Conservation (phyloP, 495 filamentous ascomycete genomes). For the Chaetomium tenue region DNA sequence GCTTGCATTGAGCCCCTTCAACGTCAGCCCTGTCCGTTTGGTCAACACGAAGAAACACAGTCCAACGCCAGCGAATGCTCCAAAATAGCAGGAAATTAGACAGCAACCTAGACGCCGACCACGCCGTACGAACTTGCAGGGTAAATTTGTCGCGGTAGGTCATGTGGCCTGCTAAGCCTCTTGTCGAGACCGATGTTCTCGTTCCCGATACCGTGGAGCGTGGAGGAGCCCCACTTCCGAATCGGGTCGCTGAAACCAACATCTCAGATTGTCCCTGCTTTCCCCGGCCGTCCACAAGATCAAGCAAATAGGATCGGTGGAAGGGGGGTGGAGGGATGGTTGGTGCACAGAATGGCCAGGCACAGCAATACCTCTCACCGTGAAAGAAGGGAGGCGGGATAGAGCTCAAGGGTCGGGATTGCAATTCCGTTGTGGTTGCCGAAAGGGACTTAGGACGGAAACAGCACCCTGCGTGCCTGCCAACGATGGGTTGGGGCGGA, state of each 20-base stretch:
- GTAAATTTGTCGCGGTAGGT: conserved; percentile 11
- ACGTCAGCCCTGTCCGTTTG: conserved; percentile 16
- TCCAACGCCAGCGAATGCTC: not conserved
- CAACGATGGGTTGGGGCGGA: not conserved
- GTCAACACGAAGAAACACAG: not conserved
- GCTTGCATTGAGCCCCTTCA: conserved; percentile 9
- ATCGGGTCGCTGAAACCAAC: conserved; percentile 19
- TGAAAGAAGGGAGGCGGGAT: not conserved
- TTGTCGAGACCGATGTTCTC: not conserved
- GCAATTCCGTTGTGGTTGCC: not conserved
- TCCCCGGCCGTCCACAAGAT: conserved; percentile 15
- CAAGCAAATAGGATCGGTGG: not conserved
- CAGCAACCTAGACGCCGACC: not conserved
- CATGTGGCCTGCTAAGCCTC: conserved; percentile 25
- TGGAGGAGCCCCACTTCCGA: conserved; percentile 9
- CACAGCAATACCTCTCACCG: not conserved
- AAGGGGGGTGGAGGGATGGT: not conserved
- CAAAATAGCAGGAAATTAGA: conserved; percentile 17
- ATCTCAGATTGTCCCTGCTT: conserved; percentile 18
- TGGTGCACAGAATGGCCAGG: not conserved
- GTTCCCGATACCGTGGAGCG: not conserved
- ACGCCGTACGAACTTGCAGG: not conserved
- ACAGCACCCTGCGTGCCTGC: conserved; percentile 7
- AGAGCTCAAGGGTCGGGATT: not conserved
- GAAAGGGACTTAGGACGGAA: conserved; percentile 9